Percentiles rank a stretch among this genome's conserved stretches.
Conservation (phyloP, 2,329 filamentous ascomycete genomes). For the Diplodia seriata region DNA sequence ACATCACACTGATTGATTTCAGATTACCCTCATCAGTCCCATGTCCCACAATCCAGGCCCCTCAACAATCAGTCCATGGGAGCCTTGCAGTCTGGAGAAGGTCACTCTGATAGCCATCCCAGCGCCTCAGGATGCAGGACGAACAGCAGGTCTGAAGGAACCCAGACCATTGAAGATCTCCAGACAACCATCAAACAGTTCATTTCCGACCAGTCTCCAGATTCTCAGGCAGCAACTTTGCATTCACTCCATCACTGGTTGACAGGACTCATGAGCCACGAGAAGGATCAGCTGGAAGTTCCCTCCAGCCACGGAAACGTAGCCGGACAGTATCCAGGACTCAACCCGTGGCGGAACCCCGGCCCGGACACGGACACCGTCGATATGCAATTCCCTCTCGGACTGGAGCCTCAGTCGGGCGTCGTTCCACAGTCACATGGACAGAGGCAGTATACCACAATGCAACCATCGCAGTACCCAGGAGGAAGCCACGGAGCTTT, state of each 20-base stretch:
- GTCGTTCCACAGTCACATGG: too few relatives aligned
- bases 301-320: not conserved
- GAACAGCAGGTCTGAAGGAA: not conserved
- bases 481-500: not conserved
- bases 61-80: too few relatives aligned
- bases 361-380: too few relatives aligned
- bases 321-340: not conserved
- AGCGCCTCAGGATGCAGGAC: too few relatives aligned
- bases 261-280: not conserved
- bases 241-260: not conserved
- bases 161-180: not conserved
- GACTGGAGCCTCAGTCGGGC: too few relatives aligned
- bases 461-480: not conserved
- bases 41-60: too few relatives aligned
- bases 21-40: too few relatives aligned
- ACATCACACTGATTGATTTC: too few relatives aligned
- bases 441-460: not conserved
- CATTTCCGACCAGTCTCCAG: not conserved
- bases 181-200: not conserved
- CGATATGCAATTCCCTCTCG: not conserved
- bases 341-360: not conserved
- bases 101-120: too few relatives aligned
- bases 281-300: not conserved
- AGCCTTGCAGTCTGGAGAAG: too few relatives aligned
- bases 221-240: not conserved